Evolutionary conservation across 106 monocot genomes (phyloP), one percentile per base, ranked within the genome.

Genomic region (Platanthera zijinensis): DNA sequence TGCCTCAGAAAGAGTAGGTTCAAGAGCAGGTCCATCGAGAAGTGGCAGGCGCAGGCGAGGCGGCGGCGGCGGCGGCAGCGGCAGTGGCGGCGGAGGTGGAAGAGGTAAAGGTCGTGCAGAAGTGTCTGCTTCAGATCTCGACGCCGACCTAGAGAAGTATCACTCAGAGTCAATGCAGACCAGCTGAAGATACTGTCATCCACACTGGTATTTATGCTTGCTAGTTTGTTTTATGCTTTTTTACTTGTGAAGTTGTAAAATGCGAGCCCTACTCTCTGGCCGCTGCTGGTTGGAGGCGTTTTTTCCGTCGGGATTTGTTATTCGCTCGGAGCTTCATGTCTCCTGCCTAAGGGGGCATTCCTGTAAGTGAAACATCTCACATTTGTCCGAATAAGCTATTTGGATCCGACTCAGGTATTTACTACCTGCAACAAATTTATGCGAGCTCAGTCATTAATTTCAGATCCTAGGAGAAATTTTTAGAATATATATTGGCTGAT

Each of bases 111-210:
- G 52, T 30, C 83, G 76, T 32, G 74, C 77, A 6, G 69, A 50
- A 15, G 51, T 80, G 8, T 85, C 90, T 74, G 79, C 88, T 80
- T 77, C 85, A 78, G 84, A 85, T 75, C 93, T 93, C 48, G 93
- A 93, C 79, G 90, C 93, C 67, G 93, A 93, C 48, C 76, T 93
- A 51, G 93, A 93, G 53, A 88, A 90, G 74, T 93, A 93, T 67
- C 90, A 88, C 75, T 7, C 85, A 15, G 86, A 84, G 81, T 56
- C 90, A 78, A 88, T 90, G 86, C 84, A 93, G 48, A 70, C 47
- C 48, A 70, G 47, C 48, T 48, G 48, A 7, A 70, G 48, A 45
- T 48, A 48, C 70, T 48, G 14, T 53, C 39, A 39, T 3, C 39
- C 39, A 39, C 18, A 0, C 18, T 66, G 25, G 30, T 10, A 7